Conservation (phyloP, 2,329 filamentous ascomycete species). For the Colletotrichum brevisporum region DNA sequence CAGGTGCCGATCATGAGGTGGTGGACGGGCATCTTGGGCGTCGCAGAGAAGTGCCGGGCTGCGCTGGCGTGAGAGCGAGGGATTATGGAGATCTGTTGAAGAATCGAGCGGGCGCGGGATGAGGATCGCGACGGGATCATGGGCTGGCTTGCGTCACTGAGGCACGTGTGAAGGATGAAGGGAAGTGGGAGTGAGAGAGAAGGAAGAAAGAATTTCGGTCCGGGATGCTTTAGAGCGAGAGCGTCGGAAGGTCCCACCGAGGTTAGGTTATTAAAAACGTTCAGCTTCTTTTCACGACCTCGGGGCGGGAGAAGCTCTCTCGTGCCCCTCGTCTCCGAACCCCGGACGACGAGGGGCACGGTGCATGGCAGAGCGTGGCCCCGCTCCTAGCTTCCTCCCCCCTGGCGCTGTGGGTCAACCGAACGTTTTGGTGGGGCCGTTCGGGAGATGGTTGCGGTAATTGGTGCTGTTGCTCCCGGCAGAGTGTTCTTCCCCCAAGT, state of each 20-base stretch:
- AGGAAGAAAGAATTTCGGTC: constrained; percentile 8
- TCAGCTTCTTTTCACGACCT: background rate
- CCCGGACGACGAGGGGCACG: constrained; percentile 39
- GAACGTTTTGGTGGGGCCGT: constrained; percentile 22
- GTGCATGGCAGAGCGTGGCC: constrained; percentile 23
- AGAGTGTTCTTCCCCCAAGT: constrained; percentile 35
- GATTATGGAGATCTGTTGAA: background rate
- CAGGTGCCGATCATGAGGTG: constrained; percentile 94
- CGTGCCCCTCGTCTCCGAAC: constrained; percentile 38
- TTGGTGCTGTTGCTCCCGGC: constrained; percentile 33
- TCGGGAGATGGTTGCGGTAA: constrained; percentile 39
- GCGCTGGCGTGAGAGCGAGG: background rate
- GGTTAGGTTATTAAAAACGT: background rate
- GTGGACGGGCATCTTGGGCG: constrained; percentile 77
- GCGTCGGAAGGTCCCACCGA: constrained; percentile 10
- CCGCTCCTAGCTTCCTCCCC: constrained; percentile 6
- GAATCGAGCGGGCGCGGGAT: constrained; percentile 7
- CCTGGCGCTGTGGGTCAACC: constrained; percentile 25
- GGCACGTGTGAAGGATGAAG: background rate
- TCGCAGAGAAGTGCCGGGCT: constrained; percentile 24
- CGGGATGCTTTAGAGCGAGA: constrained; percentile 21
- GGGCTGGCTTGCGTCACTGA: constrained; percentile 8
- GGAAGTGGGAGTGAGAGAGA: background rate
- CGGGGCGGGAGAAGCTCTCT: too few species aligned
- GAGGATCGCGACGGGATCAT: constrained; percentile 22